Conservation (phyloP, 352 stramenopile genomes). For the Phytophthora capsici region DNA sequence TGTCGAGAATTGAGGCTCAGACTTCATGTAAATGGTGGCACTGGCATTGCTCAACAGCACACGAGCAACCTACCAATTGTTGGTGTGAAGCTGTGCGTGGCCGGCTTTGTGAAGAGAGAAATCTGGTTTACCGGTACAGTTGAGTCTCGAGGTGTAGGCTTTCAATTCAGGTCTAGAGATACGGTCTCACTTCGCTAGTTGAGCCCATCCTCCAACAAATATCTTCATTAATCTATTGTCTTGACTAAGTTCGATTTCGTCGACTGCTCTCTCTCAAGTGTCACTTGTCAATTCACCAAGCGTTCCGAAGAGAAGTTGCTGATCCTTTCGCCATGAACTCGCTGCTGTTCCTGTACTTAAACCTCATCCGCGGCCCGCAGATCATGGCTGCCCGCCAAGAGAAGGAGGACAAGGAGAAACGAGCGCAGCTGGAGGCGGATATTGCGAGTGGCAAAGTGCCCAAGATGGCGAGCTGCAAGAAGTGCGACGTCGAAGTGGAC, state of each 20-base stretch:
- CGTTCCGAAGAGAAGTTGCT: no score
- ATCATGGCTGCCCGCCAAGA: conserved; percentile 51
- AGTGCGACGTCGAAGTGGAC: conserved; percentile 66
- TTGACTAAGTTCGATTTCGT: conserved; percentile 20
- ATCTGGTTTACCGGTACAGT: no score
- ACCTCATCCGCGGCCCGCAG: conserved; percentile 69
- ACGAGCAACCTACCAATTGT: no score
- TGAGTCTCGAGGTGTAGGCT: no score
- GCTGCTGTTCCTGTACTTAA: conserved; percentile 81
- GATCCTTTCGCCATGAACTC: conserved; percentile 61
- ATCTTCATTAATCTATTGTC: conserved; percentile 15
- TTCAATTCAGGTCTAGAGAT: conserved; percentile 19
- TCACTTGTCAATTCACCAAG: conserved; percentile 33
- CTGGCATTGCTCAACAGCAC: no score
- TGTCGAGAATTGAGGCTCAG: no score
- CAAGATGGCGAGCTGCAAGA: conserved; percentile 71
- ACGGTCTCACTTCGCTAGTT: conserved; percentile 36
- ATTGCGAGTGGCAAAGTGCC: conserved; percentile 56
- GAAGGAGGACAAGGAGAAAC: conserved; percentile 62
- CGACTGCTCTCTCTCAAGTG: conserved; percentile 18
- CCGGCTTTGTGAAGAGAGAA: no score
- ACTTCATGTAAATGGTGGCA: no score
- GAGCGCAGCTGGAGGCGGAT: conserved; percentile 53
- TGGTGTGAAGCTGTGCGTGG: no score
- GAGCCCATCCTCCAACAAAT: conserved; percentile 8